Conservation (phyloP, 352 stramenopile species). For the Globisporangium mamillatum region DNA sequence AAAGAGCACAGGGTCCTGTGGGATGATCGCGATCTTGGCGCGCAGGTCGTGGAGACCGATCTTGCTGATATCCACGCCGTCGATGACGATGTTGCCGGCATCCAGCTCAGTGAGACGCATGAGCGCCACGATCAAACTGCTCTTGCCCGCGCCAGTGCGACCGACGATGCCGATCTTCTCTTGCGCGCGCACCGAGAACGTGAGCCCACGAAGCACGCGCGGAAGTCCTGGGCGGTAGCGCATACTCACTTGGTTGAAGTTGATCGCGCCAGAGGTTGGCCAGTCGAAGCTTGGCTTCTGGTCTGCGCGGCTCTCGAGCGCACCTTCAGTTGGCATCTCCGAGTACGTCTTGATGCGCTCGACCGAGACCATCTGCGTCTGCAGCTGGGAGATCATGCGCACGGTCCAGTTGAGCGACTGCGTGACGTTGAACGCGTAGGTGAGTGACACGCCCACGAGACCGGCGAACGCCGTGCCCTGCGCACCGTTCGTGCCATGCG, state of each 20-base stretch:
- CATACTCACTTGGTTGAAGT: slow-evolving; percentile 87
- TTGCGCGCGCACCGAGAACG: slow-evolving; percentile 70
- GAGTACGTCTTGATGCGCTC: slow-evolving; percentile 74
- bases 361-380: slow-evolving; percentile 73
- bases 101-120: slow-evolving; percentile 90
- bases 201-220: slow-evolving; percentile 64
- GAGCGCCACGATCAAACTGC: slow-evolving; percentile 87
- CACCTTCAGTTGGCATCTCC: slow-evolving; percentile 47
- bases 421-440: slow-evolving; percentile 70
- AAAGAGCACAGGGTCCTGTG: slow-evolving; percentile 95
- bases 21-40: slow-evolving; percentile 84
- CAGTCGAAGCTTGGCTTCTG: slow-evolving; percentile 47
- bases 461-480: slow-evolving; percentile 46
- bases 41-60: slow-evolving; percentile 56
- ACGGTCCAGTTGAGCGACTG: slow-evolving; percentile 79
- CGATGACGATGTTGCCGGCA: slow-evolving; percentile 53
- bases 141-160: slow-evolving; percentile 89
- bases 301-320: slow-evolving; percentile 27
- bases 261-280: slow-evolving; percentile 77
- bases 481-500: slow-evolving; percentile 36
- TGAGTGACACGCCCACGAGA: slow-evolving; percentile 64
- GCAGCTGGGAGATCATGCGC: slow-evolving; percentile 64
- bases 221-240: slow-evolving; percentile 83
- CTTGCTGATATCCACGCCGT: slow-evolving; percentile 53
- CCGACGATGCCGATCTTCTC: slow-evolving; percentile 88